Conservation (phyloP, 441 rosid genomes). For the Eugenia klotzschiana region DNA sequence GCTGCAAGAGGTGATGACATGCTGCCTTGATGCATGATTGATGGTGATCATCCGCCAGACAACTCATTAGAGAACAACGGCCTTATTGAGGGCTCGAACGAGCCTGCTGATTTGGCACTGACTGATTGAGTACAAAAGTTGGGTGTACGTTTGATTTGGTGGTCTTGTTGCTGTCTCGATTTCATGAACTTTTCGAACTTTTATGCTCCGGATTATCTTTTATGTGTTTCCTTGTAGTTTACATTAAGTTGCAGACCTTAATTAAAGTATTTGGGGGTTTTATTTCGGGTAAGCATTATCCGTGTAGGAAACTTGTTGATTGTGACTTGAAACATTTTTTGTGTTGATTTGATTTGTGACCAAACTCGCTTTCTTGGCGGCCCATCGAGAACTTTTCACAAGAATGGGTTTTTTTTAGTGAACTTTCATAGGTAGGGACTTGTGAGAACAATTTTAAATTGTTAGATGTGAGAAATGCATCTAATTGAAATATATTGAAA, state of each 20-base stretch:
- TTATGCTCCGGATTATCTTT: neutral
- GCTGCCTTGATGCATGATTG: neutral
- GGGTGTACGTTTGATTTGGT: neutral
- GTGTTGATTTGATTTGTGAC: neutral
- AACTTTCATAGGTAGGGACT: neutral
- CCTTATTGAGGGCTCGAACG: neutral
- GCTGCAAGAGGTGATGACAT: neutral
- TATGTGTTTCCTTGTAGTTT: neutral
- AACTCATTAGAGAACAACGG: neutral
- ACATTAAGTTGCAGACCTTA: neutral
- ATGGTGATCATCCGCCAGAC: neutral
- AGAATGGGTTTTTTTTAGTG: neutral
- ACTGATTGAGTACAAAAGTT: neutral
- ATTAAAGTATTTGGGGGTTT: neutral
- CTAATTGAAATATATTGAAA: neutral
- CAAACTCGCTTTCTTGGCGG: neutral
- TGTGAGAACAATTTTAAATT: neutral
- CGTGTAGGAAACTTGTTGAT: neutral
- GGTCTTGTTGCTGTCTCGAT: neutral
- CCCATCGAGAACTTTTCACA: neutral
- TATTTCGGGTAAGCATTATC: neutral
- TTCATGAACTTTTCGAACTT: neutral
- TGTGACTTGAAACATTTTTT: neutral
- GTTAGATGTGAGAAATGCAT: neutral
- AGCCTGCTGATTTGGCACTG: neutral